Percentiles rank a stretch among this genome's conserved stretches.
These are phyloP conservation scores for Madurella mycetomatis DNA, from an alignment of 2,329 filamentous ascomycete genomes.

Conservation along the genomic window DNA sequence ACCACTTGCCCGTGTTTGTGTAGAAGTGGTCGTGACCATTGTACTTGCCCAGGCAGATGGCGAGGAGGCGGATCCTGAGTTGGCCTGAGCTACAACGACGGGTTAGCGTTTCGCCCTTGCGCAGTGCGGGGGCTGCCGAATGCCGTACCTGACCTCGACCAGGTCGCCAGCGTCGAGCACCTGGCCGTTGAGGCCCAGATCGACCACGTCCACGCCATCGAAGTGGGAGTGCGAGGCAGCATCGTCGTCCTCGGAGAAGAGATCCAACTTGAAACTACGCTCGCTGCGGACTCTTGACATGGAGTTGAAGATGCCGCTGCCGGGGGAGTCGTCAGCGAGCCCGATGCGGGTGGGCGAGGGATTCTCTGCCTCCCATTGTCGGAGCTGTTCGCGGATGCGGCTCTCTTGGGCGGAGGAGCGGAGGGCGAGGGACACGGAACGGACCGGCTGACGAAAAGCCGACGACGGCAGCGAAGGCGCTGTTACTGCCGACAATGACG, in stretches of 20 bases:
- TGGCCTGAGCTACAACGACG: constrained; percentile 15
- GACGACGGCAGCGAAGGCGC: not conserved
- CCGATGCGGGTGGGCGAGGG: constrained; percentile 23
- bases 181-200: constrained; percentile 32
- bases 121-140: not conserved
- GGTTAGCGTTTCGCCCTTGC: not conserved
- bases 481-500: constrained; percentile 3
- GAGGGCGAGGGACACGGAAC: constrained; percentile 7
- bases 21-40: constrained; percentile 52
- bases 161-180: constrained; percentile 44
- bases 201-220: constrained; percentile 35
- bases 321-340: constrained; percentile 28
- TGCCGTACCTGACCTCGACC: constrained; percentile 43
- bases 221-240: constrained; percentile 29
- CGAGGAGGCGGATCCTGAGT: constrained; percentile 43
- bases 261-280: constrained; percentile 26
- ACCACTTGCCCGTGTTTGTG: constrained; percentile 47
- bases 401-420: not conserved
- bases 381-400: constrained; percentile 39
- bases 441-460: not conserved
- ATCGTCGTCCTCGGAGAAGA: constrained; percentile 11
- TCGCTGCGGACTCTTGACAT: constrained; percentile 34
- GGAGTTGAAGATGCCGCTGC: constrained; percentile 32
- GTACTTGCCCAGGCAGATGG: constrained; percentile 49
- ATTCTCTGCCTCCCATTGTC: constrained; percentile 39